Evolutionary conservation across 768 basidiomycete species (phyloP).

Genomic region (Gymnopilus dilepis): DNA sequence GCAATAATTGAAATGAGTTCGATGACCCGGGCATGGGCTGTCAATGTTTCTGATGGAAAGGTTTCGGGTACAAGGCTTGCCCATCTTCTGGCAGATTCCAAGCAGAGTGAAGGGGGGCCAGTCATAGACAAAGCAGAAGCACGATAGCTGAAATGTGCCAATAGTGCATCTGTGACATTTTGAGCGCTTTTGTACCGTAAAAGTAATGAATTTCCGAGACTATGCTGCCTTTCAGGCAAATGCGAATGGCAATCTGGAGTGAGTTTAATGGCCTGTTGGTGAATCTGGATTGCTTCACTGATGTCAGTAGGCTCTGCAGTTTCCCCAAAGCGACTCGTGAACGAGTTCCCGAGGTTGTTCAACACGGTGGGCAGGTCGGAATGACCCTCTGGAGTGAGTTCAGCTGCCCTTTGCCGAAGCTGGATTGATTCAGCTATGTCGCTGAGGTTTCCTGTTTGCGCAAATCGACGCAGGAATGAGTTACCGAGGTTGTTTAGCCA

Average conservation of each 20-base stretch:
- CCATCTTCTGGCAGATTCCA: constrained; percentile 8
- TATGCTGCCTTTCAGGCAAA: not conserved
- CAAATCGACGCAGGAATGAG: not conserved
- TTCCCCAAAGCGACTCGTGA: not conserved
- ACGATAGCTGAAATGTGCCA: not conserved
- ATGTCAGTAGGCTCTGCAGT: not conserved
- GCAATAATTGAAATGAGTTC: constrained; percentile 20
- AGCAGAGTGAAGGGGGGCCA: not conserved
- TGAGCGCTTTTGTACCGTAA: not conserved
- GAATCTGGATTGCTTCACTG: not conserved
- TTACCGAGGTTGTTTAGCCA: not conserved
- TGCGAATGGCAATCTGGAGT: not conserved
- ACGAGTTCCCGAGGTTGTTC: not conserved
- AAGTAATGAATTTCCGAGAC: not conserved
- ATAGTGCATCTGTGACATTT: not conserved
- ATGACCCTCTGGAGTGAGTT: not conserved
- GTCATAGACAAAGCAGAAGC: not conserved
- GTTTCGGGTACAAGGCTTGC: not conserved
- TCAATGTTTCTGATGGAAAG: constrained; percentile 6
- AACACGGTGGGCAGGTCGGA: not conserved
- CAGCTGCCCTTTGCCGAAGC: not conserved
- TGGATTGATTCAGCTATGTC: not conserved
- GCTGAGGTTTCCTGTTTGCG: not conserved
- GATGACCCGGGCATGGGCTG: constrained; percentile 18
- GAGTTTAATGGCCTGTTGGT: not conserved